Evolutionary conservation across 1,139 yeast genomes (phyloP).

Genomic region (Saccharomycopsis crataegensis): DNA sequence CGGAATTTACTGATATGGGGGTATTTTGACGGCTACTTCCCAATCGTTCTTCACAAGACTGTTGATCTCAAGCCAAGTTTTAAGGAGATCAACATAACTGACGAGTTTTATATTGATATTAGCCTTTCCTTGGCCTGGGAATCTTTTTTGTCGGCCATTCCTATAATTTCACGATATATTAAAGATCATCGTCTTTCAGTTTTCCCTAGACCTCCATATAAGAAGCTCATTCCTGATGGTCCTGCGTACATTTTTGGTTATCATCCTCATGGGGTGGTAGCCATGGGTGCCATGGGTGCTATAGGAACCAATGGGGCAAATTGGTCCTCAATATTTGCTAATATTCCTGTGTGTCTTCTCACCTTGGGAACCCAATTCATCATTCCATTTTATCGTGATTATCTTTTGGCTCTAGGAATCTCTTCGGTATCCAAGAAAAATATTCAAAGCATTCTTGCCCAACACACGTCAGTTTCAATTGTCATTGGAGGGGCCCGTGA

Average conservation of each 20-base stretch:
- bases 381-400: slow-evolving; percentile 86
- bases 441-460: slow-evolving; percentile 53
- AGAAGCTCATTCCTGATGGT: slow-evolving; percentile 35
- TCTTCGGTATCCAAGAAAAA: slow-evolving; percentile 79
- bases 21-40: slow-evolving; percentile 72
- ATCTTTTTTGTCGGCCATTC: neutral
- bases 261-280: slow-evolving; percentile 96
- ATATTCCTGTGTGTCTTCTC: slow-evolving; percentile 67
- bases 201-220: slow-evolving; percentile 18
- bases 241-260: slow-evolving; percentile 86
- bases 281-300: slow-evolving; percentile 86
- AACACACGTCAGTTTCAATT: slow-evolving; percentile 71
- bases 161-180: neutral
- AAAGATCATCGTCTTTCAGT: neutral
- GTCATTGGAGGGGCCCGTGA: slow-evolving; percentile 97
- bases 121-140: neutral
- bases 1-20: slow-evolving; percentile 61
- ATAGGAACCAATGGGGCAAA: slow-evolving; percentile 75
- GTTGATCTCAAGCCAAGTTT: slow-evolving; percentile 72
- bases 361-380: slow-evolving; percentile 81
- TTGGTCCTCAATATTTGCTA: slow-evolving; percentile 69
- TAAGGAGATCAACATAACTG: slow-evolving; percentile 27
- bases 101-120: slow-evolving; percentile 20
- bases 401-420: slow-evolving; percentile 70
- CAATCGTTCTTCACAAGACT: slow-evolving; percentile 67